Evolutionary conservation across 2,329 filamentous ascomycete species (phyloP), one percentile per base, ranked within the genome.

Genomic region (Mollisia scopiformis): DNA sequence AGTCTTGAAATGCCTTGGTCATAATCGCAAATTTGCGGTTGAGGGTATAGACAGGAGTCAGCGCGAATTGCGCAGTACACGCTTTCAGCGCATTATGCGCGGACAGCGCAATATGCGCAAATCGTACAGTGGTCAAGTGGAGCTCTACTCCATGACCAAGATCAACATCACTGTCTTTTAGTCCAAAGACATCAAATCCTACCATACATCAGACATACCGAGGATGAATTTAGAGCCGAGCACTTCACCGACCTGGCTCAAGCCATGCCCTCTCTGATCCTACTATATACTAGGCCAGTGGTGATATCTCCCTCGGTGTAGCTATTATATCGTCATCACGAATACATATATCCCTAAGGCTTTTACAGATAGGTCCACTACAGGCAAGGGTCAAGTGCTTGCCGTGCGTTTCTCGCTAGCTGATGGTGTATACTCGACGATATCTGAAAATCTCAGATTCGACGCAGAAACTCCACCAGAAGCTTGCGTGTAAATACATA

Each of bases 121-220:
- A 50, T 13, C n/a, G n/a, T n/a, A n/a, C n/a, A n/a, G n/a, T n/a
- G n/a, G n/a, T n/a, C n/a, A n/a, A n/a, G 41, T 33, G 1, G 54
- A 54, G 16, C 46, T 16, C 23, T 57, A 57, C 47, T 57, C 52
- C 25, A 6, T 23, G 23, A 57, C 54, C 31, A 54, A 61, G 31
- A 14, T 41, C 43, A 54, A 61, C 43, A 60, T 53, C 23, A 60
- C 58, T 2, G 54, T 57, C 21, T 62, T 62, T 56, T 57, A 35
- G 54, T 55, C 25, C 23, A 30, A 53, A 49, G 16, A 47, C 25
- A 55, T 59, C 25, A 54, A 33, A 14, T 33, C 13, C 31, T 33
- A 13, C 31, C 31, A 6, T 33, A 60, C 50, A 41, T 60, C 41
- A 52, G 58, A 19, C 51, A 60, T 21, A 51, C 43, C 13, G 55